Base-by-base conservation (phyloP, 1,284 basidiomycete species). In the Pseudozyma hubeiensis region DNA sequence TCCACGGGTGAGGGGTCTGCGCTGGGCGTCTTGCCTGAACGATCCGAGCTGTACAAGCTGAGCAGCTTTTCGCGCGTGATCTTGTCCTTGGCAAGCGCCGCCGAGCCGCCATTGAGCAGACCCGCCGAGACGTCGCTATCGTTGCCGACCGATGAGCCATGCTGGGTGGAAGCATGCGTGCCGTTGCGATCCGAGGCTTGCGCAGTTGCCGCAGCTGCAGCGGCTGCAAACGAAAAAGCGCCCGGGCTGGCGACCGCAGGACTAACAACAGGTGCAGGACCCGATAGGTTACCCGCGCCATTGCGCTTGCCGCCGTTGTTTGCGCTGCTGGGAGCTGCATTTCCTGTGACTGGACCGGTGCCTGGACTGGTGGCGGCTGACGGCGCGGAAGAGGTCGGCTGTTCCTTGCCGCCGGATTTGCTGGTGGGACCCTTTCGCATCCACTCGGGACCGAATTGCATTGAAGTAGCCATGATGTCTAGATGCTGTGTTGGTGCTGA, bases 381-480 rank as follows among this genome's bases (percentile, higher is more conserved):
- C 30, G 62, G 43, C 29, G 53, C 45, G 39, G 53, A 31, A 1
- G 60, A 62, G 39, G 54, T n/a, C 40, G 68, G 35, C 17, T 40
- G 31, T 19, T 64, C 67, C 30, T 67, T 69, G 31, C 61, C 66
- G 37, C 71, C 60, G 13, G 63, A 54, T 48, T 64, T 66, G 52
- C 70, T 77, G 64, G 56, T 71, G 48, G 79, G 74, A 11, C 63
- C 80, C 66, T 80, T 81, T 49, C 80, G 78, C 80, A 81, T 81
- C 80, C 80, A 81, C 58, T 81, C 80, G 45, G 80, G 80, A 47
- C 80, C 80, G 48, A 81, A 81, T 56, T 81, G 78, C 73, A 81
- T 75, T 30, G 78, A 80, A 54, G 79, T 77, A 24, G 79, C 74
- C 79, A 81, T 81, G 35, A 39, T 75, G 55, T 53, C 14, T 40